Evolutionary conservation across 352 stramenopile species (phyloP).

Genomic region (Globisporangium rhizosaccharum): DNA sequence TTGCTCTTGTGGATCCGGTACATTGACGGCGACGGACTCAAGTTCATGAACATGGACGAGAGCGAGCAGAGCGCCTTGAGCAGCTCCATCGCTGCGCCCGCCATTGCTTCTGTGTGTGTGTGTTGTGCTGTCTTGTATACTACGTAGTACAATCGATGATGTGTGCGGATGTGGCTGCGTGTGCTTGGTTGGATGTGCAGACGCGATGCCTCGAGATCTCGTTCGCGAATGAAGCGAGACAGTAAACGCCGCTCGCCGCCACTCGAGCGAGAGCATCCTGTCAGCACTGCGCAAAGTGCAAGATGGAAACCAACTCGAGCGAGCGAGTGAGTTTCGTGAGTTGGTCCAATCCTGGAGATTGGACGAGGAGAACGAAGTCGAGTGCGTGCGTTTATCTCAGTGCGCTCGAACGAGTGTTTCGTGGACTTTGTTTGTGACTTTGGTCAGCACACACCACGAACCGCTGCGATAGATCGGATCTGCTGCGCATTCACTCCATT

Average conservation of each 20-base stretch:
- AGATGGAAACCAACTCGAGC: neutral
- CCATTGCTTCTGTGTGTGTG: neutral
- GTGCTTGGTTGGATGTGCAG: neutral
- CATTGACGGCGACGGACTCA: constrained; percentile 31
- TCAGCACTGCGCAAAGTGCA: neutral
- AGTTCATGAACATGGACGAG: constrained; percentile 30
- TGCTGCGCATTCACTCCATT: no score
- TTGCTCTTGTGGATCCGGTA: constrained; percentile 30
- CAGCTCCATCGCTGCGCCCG: constrained; percentile 4
- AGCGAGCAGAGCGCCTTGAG: constrained; percentile 30
- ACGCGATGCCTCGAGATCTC: neutral
- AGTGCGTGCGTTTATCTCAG: no score
- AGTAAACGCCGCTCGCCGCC: neutral
- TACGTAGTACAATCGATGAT: neutral
- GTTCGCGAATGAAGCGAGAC: neutral
- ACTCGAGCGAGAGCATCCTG: neutral
- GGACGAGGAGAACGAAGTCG: neutral
- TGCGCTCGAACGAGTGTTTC: no score
- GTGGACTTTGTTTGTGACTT: no score
- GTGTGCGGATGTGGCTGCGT: constrained; percentile 6
- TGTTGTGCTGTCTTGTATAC: no score
- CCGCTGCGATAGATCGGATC: no score
- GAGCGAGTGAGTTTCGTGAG: neutral
- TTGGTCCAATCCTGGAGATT: constrained; percentile 3
- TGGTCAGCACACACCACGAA: no score